phyloP scores from a whole-genome alignment of 2,329 filamentous ascomycete genomes.

The Ophiocordyceps camponoti-saundersi region DNA sequence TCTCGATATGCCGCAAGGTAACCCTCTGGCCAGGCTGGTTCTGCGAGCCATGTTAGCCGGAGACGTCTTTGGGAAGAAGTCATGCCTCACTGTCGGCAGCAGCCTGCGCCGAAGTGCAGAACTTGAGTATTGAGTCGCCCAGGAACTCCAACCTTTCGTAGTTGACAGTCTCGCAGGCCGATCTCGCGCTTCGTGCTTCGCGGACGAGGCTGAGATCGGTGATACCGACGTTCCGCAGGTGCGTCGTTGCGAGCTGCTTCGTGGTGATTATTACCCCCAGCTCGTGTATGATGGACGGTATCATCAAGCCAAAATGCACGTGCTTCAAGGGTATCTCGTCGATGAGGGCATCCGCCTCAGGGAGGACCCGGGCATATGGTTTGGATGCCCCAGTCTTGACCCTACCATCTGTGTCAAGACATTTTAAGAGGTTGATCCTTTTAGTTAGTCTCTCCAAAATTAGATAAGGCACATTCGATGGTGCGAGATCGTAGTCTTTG shows the following conservation, averaged over 20 bases:
- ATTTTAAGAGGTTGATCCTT: constrained; percentile 42
- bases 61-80: neutral
- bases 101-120: constrained; percentile 50
- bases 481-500: constrained; percentile 18
- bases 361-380: constrained; percentile 26
- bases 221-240: constrained; percentile 28
- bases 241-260: constrained; percentile 28
- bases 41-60: constrained; percentile 14
- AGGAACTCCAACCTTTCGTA: constrained; percentile 81
- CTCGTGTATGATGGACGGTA: constrained; percentile 59
- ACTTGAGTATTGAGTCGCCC: constrained; percentile 72
- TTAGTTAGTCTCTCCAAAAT: constrained; percentile 31
- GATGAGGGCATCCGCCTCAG: constrained; percentile 27
- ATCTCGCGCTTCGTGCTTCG: constrained; percentile 53
- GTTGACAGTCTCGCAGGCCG: constrained; percentile 40
- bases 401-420: constrained; percentile 2
- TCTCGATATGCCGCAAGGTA: constrained; percentile 54
- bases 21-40: constrained; percentile 59
- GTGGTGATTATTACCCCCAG: constrained; percentile 50
- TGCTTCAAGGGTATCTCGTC: constrained; percentile 28
- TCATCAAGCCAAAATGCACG: constrained; percentile 38
- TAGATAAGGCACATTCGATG: constrained; percentile 30
- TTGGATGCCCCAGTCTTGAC: constrained; percentile 17
- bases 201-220: constrained; percentile 36
- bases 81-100: constrained; percentile 27